Evolutionary conservation across 1,284 basidiomycete species (phyloP), one percentile per base, ranked within the genome.

Genomic region (Schizophyllum commune): DNA sequence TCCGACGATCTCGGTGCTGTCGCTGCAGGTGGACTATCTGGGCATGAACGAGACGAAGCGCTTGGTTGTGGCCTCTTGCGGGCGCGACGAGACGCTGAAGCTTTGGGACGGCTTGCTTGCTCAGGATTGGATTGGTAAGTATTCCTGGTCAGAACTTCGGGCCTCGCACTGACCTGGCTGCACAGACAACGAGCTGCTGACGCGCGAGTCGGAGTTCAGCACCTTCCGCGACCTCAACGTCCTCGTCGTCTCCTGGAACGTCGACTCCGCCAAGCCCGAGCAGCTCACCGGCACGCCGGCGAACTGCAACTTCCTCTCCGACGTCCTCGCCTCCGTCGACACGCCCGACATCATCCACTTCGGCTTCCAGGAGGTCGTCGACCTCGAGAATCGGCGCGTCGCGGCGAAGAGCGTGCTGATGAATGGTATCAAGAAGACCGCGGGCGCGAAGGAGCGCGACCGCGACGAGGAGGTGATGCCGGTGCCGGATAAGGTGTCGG

Each of bases 311-410:
- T 92, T 96, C 75, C 75, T 97, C 9, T 77, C 83, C 17, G 82
- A 93, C 52, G 84, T 85, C 4, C 77, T 97, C 17, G 76, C 73
- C 2, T 89, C 86, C 63, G 84, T 88, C 27, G 83, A 89, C 21
- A 73, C 79, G 7, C 93, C 96, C 0, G 96, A 98, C 67, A 86
- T 98, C 66, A 89, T 99, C 67, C 84, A 87, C 1, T 97, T 98
- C 71, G 95, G 95, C 1, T 90, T 98, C 70, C 96, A 99, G 72
- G 96, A 98, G 75, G 83, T 98, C 52, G 92, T 99, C 64, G 94
- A 98, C 71, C 82, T 99, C 11, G 95, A 98, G 66, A 90, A 86
- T 68, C 87, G 93, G 64, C 94, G 89, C 73, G 86, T 98, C 73
- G 90, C 91, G 0, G 95, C 96, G 13, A 96, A 96, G 75, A 93